Percentiles rank a stretch among this genome's conserved stretches.
These are phyloP conservation scores for Capsicum baccatum DNA, from an alignment of 257 asterid genomes.

Conservation along the genomic window DNA sequence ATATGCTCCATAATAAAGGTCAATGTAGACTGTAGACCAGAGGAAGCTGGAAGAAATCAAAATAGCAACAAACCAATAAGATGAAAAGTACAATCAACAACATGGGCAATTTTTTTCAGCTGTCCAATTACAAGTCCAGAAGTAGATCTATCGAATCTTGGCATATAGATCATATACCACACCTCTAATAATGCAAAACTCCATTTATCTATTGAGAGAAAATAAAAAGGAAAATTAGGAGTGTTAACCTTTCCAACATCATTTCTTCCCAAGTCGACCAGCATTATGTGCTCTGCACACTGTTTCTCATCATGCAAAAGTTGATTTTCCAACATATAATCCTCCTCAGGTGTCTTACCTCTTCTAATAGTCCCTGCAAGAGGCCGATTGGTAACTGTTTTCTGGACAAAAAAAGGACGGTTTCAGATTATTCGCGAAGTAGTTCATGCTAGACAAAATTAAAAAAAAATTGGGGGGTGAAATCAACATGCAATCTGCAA, in stretches of 20 bases:
- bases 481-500: not conserved
- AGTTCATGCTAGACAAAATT: not conserved
- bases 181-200: not conserved
- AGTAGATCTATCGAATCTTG: not conserved
- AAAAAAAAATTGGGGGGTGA: constrained; percentile 16
- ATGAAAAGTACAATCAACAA: not conserved
- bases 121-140: not conserved
- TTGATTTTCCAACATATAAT: constrained; percentile 84
- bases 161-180: not conserved
- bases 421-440: constrained; percentile 19
- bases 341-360: constrained; percentile 92
- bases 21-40: not conserved
- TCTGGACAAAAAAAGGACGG: constrained; percentile 49
- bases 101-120: not conserved
- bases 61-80: constrained; percentile 1
- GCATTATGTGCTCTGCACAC: constrained; percentile 98
- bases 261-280: constrained; percentile 98
- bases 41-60: constrained; percentile 5
- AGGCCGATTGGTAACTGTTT: constrained; percentile 82
- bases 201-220: not conserved
- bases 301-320: constrained; percentile 87
- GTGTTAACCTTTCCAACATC: constrained; percentile 93
- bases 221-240: not conserved
- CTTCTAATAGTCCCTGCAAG: constrained; percentile 94
- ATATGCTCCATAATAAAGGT: not conserved